Percentiles rank a stretch among this genome's conserved stretches.
Evolutionary conservation across 495 filamentous ascomycete genomes (phyloP).

Genomic region (Penicillium canariense): DNA sequence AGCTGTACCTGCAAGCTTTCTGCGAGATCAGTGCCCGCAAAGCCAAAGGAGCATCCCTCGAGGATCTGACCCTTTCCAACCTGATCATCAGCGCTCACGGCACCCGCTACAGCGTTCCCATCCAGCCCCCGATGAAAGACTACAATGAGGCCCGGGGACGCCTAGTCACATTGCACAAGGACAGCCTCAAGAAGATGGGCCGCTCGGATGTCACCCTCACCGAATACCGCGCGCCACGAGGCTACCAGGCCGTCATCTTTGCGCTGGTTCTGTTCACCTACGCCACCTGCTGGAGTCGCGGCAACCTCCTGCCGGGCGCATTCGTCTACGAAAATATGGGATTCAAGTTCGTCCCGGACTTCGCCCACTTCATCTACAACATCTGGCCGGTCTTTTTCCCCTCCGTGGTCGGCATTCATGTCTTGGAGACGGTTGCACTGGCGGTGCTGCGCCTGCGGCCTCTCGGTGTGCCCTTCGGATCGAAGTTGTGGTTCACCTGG

Average conservation of each 20-base stretch:
- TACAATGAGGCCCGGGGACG: conserved; percentile 60
- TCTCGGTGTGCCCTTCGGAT: conserved; percentile 53
- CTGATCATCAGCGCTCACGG: conserved; percentile 52
- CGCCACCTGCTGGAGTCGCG: conserved; percentile 41
- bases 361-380: conserved; percentile 49
- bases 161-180: conserved; percentile 66
- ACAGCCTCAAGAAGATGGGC: conserved; percentile 51
- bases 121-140: conserved; percentile 60
- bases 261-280: conserved; percentile 43
- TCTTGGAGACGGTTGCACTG: conserved; percentile 51
- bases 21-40: conserved; percentile 43
- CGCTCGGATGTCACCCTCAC: conserved; percentile 56
- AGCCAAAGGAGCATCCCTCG: conserved; percentile 51
- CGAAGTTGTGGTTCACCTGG: conserved; percentile 62
- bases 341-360: conserved; percentile 42
- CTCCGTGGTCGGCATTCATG: conserved; percentile 52
- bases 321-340: conserved; percentile 49
- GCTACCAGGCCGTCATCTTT: conserved; percentile 41
- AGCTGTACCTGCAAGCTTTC: conserved; percentile 65
- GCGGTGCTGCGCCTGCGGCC: conserved; percentile 48
- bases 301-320: conserved; percentile 57
- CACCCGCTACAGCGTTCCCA: conserved; percentile 53
- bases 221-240: conserved; percentile 50
- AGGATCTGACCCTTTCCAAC: conserved; percentile 56
- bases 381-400: conserved; percentile 48